Conservation (phyloP, 306 rosid species). For the Rubus parviflorus region DNA sequence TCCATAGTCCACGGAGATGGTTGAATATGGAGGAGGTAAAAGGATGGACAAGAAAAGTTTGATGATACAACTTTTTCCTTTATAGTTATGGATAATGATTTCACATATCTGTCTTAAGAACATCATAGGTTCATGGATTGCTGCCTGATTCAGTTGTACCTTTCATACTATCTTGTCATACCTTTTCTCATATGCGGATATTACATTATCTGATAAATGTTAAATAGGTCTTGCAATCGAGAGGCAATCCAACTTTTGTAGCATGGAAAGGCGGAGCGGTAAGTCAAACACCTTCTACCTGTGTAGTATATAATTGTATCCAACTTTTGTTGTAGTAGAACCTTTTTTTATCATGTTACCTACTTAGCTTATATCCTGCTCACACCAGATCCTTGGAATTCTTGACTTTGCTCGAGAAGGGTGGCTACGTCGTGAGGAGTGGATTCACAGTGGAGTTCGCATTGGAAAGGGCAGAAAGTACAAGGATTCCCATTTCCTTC, state of each 20-base stretch:
- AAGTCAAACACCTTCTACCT: constrained; percentile 36
- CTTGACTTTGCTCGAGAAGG: constrained; percentile 88
- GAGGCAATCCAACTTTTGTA: constrained; percentile 67
- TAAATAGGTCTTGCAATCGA: constrained; percentile 79
- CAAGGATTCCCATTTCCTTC: constrained; percentile 88
- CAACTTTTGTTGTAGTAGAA: background rate
- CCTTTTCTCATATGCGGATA: background rate
- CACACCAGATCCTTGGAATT: constrained; percentile 74
- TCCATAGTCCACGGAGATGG: background rate
- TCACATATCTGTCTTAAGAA: background rate
- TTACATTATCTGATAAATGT: constrained; percentile 16
- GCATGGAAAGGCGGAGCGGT: constrained; percentile 99
- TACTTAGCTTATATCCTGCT: background rate
- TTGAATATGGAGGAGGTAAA: background rate
- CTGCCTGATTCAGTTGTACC: background rate
- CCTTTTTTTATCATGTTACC: constrained; percentile 2
- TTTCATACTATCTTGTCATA: background rate
- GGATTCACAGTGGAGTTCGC: constrained; percentile 76
- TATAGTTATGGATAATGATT: background rate
- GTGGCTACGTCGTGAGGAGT: constrained; percentile 82
- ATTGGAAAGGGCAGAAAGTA: constrained; percentile 72
- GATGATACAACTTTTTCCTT: background rate
- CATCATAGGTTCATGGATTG: background rate
- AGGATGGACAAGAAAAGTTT: background rate
- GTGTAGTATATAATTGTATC: constrained; percentile 6